Percentiles rank a stretch among this genome's conserved stretches.
Evolutionary conservation across 2,329 filamentous ascomycete species (phyloP).

Genomic region (Coniosporium uncinatum): DNA sequence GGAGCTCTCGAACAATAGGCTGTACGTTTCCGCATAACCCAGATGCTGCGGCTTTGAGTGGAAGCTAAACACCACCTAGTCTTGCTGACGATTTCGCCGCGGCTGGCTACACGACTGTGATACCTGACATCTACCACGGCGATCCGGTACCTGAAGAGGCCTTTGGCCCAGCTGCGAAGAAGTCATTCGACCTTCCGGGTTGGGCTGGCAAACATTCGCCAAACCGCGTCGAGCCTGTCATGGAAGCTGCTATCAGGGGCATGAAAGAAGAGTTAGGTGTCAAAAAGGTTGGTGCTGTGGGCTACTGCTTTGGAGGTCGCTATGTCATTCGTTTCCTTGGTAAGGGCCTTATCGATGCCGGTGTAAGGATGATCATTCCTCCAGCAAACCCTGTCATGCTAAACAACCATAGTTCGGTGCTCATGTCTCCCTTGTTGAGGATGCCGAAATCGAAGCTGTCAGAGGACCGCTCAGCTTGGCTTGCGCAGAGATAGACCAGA

Average conservation of each 20-base stretch:
- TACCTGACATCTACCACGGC: slow-evolving; percentile 68
- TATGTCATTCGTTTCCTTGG: slow-evolving; percentile 58
- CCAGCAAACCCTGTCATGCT: no score
- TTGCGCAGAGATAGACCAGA: slow-evolving; percentile 45
- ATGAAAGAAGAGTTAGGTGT: slow-evolving; percentile 42
- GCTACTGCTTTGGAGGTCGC: slow-evolving; percentile 46
- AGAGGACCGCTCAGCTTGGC: background rate
- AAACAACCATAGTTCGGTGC: no score
- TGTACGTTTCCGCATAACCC: slow-evolving; percentile 48
- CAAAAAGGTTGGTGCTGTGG: slow-evolving; percentile 36
- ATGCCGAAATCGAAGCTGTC: background rate
- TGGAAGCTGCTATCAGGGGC: slow-evolving; percentile 39
- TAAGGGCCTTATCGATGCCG: slow-evolving; percentile 56
- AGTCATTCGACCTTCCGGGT: slow-evolving; percentile 41
- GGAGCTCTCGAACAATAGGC: slow-evolving; percentile 31
- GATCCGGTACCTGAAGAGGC: slow-evolving; percentile 49
- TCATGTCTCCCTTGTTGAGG: background rate
- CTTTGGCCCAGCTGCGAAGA: no score
- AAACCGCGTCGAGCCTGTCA: slow-evolving; percentile 44
- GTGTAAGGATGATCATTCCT: no score
- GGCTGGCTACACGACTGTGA: slow-evolving; percentile 63
- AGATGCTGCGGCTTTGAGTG: slow-evolving; percentile 57
- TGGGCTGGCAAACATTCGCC: slow-evolving; percentile 41
- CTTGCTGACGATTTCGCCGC: slow-evolving; percentile 72
- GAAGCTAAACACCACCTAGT: slow-evolving; percentile 41